phyloP scores from a whole-genome alignment of 2,329 filamentous ascomycete genomes.

The Sclerotinia borealis region DNA sequence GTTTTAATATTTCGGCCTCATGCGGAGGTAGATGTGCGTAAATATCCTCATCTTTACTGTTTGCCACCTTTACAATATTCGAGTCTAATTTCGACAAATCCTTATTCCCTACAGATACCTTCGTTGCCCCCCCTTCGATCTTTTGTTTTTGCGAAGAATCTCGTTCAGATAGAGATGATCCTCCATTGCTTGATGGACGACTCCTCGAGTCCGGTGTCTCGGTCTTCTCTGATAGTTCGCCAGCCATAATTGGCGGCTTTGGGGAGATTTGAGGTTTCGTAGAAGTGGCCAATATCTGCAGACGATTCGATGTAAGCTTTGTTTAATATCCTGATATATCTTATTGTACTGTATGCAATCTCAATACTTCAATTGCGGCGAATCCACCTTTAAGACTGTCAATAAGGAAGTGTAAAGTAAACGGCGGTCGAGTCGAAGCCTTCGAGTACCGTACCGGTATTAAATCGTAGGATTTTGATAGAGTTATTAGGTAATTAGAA shows the following conservation, averaged over 20 bases:
- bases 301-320: not conserved
- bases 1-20: conserved; percentile 61
- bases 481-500: not conserved
- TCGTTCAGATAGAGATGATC: conserved; percentile 20
- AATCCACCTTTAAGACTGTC: not conserved
- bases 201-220: conserved; percentile 18
- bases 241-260: conserved; percentile 28
- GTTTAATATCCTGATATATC: not conserved
- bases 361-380: not conserved
- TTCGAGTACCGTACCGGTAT: not conserved
- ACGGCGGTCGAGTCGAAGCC: not conserved
- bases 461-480: not conserved
- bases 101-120: conserved; percentile 58
- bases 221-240: conserved; percentile 26
- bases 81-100: conserved; percentile 41
- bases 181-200: conserved; percentile 20
- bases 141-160: conserved; percentile 19
- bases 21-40: conserved; percentile 57
- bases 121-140: conserved; percentile 41
- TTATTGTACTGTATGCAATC: not conserved
- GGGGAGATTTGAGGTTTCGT: not conserved
- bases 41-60: conserved; percentile 41
- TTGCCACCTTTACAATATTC: conserved; percentile 30
- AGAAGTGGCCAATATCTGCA: not conserved
- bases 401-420: not conserved